Evolutionary conservation across 139 green algal species (phyloP).

Genomic region (Asterochloris erici): DNA sequence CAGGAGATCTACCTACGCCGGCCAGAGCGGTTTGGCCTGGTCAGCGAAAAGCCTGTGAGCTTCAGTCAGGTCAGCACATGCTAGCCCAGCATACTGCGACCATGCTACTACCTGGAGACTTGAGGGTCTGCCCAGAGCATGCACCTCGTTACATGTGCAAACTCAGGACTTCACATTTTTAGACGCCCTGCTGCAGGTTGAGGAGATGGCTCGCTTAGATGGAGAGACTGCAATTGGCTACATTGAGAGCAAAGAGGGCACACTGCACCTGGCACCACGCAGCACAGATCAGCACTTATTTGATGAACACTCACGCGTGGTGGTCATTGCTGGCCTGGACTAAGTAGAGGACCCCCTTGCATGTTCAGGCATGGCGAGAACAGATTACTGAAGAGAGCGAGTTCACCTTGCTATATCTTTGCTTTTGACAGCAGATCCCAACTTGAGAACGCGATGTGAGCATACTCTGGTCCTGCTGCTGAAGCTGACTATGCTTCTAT

Average conservation of each 20-base stretch:
- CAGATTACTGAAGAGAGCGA: no score
- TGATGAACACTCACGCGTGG: slow-evolving; percentile 8
- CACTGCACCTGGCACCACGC: slow-evolving; percentile 17
- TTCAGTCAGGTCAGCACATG: slow-evolving; percentile 18
- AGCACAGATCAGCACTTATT: slow-evolving; percentile 5
- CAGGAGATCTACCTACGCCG: slow-evolving; percentile 29
- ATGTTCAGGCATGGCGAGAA: no score
- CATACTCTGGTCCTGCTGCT: no score
- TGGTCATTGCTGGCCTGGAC: slow-evolving; percentile 20
- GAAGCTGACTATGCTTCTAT: no score
- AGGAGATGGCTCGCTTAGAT: slow-evolving; percentile 9
- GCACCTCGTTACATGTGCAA: background rate
- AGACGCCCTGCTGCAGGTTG: slow-evolving; percentile 9
- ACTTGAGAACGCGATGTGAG: no score
- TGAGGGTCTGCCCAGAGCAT: background rate
- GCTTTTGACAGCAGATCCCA: no score
- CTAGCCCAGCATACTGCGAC: background rate
- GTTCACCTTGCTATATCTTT: no score
- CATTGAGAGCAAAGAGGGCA: slow-evolving; percentile 18
- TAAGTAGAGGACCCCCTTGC: no score
- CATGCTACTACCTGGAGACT: background rate
- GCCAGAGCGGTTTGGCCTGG: slow-evolving; percentile 16
- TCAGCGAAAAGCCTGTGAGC: background rate
- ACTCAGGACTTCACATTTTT: no score
- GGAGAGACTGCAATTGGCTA: slow-evolving; percentile 27